These are phyloP conservation scores for Phylloporus arenicola DNA, from an alignment of 768 basidiomycete species.

Conservation along the genomic window DNA sequence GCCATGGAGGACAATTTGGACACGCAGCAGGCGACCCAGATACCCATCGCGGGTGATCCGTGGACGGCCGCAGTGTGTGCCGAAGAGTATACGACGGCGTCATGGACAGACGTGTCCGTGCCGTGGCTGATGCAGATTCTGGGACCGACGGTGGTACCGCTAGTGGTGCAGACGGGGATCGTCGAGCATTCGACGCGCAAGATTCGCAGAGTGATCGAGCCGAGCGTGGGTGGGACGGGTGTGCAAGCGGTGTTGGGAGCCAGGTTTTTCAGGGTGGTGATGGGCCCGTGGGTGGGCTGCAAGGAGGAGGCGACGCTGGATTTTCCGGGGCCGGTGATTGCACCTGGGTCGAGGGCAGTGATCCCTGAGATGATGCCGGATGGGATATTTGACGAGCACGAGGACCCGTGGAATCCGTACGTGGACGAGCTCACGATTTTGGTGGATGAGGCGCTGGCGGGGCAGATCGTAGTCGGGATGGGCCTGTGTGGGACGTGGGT, in stretches of 20 bases:
- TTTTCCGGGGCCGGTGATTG: slow-evolving; percentile 32
- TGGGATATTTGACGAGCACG: background rate
- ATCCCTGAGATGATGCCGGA: slow-evolving; percentile 5
- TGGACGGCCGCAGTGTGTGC: slow-evolving; percentile 21
- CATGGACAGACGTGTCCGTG: slow-evolving; percentile 25
- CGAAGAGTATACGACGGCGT: slow-evolving; percentile 23
- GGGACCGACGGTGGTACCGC: slow-evolving; percentile 51
- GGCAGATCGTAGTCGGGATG: slow-evolving; percentile 24
- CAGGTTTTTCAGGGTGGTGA: slow-evolving; percentile 41
- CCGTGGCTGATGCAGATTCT: slow-evolving; percentile 37
- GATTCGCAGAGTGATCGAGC: slow-evolving; percentile 43
- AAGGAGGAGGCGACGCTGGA: slow-evolving; percentile 32
- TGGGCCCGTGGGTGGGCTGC: slow-evolving; percentile 46
- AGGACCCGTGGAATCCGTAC: slow-evolving; percentile 35
- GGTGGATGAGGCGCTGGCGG: slow-evolving; percentile 16
- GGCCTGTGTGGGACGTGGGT: slow-evolving; percentile 35
- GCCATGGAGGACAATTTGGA: slow-evolving; percentile 30
- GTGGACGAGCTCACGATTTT: slow-evolving; percentile 27
- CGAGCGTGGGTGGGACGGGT: background rate
- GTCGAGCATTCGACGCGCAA: slow-evolving; percentile 60
- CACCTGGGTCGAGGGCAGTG: slow-evolving; percentile 24
- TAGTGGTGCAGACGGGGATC: slow-evolving; percentile 55
- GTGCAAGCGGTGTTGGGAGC: slow-evolving; percentile 42
- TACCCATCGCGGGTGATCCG: slow-evolving; percentile 19
- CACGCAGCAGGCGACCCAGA: slow-evolving; percentile 11